Percentiles rank a stretch among this genome's conserved stretches.
Evolutionary conservation across 805 yeast genomes (phyloP).

Genomic region (Saccharomycopsis fibuligera): DNA sequence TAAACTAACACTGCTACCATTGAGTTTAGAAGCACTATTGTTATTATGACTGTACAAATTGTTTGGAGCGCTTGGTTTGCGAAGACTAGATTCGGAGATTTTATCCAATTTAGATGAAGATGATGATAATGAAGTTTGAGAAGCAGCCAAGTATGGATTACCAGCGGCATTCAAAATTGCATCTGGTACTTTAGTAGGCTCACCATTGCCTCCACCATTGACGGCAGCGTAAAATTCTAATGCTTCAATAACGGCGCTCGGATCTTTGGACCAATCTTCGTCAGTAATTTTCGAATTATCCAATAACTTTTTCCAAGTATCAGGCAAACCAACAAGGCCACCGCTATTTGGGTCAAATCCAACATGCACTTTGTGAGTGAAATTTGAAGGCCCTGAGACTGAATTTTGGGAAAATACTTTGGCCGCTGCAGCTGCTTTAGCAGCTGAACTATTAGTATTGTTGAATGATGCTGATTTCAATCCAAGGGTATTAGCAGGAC

Average conservation of each 20-base stretch:
- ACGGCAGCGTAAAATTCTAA: constrained; percentile 48
- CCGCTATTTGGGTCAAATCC: constrained; percentile 83
- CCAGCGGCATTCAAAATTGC: constrained; percentile 29
- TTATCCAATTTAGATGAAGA: constrained; percentile 13
- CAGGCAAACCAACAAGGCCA: constrained; percentile 87
- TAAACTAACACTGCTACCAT: constrained; percentile 2
- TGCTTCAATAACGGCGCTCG: constrained; percentile 91
- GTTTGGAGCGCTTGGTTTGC: constrained; percentile 13
- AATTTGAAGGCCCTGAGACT: constrained; percentile 90
- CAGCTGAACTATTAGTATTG: neutral
- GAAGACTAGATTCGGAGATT: constrained; percentile 16
- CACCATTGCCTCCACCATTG: constrained; percentile 32
- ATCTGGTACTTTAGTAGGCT: constrained; percentile 56
- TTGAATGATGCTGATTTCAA: constrained; percentile 8
- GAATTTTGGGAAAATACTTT: constrained; percentile 16
- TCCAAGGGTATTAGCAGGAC: constrained; percentile 21
- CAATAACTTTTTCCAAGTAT: constrained; percentile 83
- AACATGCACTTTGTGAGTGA: constrained; percentile 88
- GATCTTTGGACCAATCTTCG: constrained; percentile 88
- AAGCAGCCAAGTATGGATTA: constrained; percentile 10
- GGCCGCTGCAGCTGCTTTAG: constrained; percentile 6
- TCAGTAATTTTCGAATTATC: constrained; percentile 84
- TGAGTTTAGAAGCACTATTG: constrained; percentile 1
- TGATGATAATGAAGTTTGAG: constrained; percentile 3
- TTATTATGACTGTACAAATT: constrained; percentile 16